Evolutionary conservation across 306 rosid genomes (phyloP), one percentile per base, ranked within the genome.

Genomic region (Gastrolobium bilobum): DNA sequence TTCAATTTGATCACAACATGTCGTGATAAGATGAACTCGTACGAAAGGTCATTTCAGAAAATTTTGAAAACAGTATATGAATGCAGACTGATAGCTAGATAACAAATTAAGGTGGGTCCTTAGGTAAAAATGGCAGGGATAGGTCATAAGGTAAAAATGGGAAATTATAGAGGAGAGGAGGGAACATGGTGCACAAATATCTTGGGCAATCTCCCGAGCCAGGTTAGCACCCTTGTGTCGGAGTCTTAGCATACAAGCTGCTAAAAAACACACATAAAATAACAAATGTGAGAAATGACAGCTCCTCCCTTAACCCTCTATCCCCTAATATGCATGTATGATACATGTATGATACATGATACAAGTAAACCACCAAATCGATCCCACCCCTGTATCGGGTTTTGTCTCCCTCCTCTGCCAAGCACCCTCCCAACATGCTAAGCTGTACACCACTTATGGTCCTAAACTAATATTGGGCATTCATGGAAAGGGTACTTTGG

Each of bases 221-320:
- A 75, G 62, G 77, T 84, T 80, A 75, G 79, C 87, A 81, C 78
- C 92, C 81, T 51, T 26, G 64, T 91, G 97, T 91, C 91, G 97
- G 89, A 68, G 64, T 46, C 86, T 60, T 42, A 13, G 75, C 88
- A 31, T 76, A 88, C 93, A 83, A 80, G 48, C 11, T 50, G 73
- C 73, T 53, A 67, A 30, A 79, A 71, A 53, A 53, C 76, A 26
- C 14, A 60, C 29, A 66, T 35, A 64, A 64, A 69, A 59, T 65
- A 82, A 68, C 75, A 90, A 82, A 65, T 31, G 14, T 53, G 20
- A 50, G 84, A 87, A 80, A 65, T 88, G 89, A 90, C 91, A 88
- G 84, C 89, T 86, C 87, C 81, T 85, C 64, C 56, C 56, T 42
- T 53, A 76, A 70, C 79, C 84, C 68, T 53, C 30, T 10, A 29